Evolutionary conservation across 2,329 filamentous ascomycete species (phyloP).

Genomic region (Trichoderma sp.): DNA sequence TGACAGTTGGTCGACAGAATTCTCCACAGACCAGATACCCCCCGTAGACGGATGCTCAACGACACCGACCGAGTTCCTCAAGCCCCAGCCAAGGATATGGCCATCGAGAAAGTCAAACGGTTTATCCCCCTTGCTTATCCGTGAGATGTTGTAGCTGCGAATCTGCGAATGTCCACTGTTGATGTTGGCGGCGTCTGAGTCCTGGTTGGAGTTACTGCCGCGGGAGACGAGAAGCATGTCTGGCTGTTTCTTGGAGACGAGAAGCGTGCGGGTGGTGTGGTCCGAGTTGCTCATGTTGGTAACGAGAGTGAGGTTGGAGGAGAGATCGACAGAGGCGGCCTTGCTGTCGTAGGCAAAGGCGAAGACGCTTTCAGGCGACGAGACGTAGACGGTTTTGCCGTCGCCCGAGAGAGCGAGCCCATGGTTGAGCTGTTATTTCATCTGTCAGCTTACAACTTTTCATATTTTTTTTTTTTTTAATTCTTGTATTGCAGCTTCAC

Average conservation of each 20-base stretch:
- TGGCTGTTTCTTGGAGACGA: constrained; percentile 59
- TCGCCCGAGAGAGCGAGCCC: constrained; percentile 58
- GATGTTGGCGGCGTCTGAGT: constrained; percentile 55
- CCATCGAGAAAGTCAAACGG: constrained; percentile 55
- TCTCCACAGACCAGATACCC: constrained; percentile 67
- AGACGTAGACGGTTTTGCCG: constrained; percentile 60
- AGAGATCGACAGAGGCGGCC: constrained; percentile 47
- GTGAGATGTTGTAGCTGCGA: constrained; percentile 57
- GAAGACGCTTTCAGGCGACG: constrained; percentile 61
- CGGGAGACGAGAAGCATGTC: constrained; percentile 67
- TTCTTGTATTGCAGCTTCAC: too few relatives aligned
- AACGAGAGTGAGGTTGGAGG: constrained; percentile 56
- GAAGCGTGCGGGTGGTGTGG: constrained; percentile 68
- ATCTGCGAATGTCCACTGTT: constrained; percentile 67
- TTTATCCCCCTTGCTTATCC: constrained; percentile 35
- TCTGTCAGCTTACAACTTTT: background rate
- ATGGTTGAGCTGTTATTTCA: constrained; percentile 55
- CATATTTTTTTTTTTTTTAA: too few relatives aligned
- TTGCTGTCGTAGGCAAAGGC: constrained; percentile 67
- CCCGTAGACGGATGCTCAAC: constrained; percentile 62
- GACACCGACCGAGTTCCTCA: constrained; percentile 73
- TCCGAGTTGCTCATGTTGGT: constrained; percentile 64
- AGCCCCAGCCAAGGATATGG: constrained; percentile 64
- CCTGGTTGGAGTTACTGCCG: constrained; percentile 67
- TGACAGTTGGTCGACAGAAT: constrained; percentile 67